These are phyloP conservation scores for Hevea brasiliensis DNA, from an alignment of 345 rosid genomes.

Conservation along the genomic window DNA sequence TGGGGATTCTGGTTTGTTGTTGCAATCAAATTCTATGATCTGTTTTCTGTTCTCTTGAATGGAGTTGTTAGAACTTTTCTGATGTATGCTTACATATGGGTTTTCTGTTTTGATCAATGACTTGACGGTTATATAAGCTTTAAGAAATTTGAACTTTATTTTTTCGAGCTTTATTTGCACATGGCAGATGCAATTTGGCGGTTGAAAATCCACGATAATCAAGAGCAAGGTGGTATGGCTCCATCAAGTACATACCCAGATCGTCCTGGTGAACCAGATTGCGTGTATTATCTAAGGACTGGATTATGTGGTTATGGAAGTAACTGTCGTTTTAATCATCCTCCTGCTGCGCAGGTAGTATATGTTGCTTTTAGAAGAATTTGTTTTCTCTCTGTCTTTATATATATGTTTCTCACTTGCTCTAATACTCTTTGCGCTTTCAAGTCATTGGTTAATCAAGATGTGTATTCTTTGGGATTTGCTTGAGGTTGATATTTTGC, in stretches of 20 bases:
- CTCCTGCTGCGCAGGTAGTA: constrained; percentile 55
- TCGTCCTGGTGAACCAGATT: constrained; percentile 78
- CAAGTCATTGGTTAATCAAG: background rate
- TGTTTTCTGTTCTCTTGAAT: background rate
- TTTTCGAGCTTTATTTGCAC: constrained; percentile 1
- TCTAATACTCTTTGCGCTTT: background rate
- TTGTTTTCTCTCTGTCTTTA: background rate
- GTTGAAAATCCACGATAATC: constrained; percentile 56
- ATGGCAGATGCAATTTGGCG: constrained; percentile 48
- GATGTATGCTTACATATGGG: constrained; percentile 1
- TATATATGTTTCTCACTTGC: too few relatives aligned
- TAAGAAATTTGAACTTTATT: background rate
- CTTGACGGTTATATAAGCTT: background rate
- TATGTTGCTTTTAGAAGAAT: background rate
- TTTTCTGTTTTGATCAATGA: constrained; percentile 7
- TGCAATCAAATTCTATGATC: constrained; percentile 2
- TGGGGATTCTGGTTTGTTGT: background rate
- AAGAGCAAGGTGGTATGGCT: constrained; percentile 38
- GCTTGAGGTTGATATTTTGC: background rate
- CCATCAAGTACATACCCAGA: constrained; percentile 57
- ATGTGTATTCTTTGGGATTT: background rate
- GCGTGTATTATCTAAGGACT: constrained; percentile 60
- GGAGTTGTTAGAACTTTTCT: background rate
- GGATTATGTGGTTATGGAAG: constrained; percentile 73
- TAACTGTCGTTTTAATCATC: constrained; percentile 72